Evolutionary conservation across 805 yeast species (phyloP), one percentile per base, ranked within the genome.

Genomic region (Sugiyamaella qingdaonensis): DNA sequence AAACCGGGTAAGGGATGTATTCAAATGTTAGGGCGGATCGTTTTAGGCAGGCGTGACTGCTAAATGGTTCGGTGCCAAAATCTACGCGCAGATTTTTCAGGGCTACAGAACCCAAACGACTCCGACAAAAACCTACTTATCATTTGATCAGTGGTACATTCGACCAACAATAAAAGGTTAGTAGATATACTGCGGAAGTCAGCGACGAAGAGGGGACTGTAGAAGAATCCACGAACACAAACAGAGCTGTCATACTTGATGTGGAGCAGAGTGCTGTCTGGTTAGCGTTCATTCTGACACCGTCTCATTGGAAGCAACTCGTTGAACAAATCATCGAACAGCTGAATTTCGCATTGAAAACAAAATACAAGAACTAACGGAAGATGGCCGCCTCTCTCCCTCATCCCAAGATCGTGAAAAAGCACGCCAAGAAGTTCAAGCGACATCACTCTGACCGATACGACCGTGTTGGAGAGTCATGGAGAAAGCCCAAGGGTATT

Each of bases 401-500:
- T 73, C 96, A 89, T 85, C 97, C 98, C 81, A 91, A 89, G 92
- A 94, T 94, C 80, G 97, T 92, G 78, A 95, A 94, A 92, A 94
- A 94, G 90, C 94, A 91, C 89, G 55, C 57, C 46, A 89, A 89
- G 85, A 87, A 86, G 85, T 94, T 94, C 88, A 95, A 91, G 92
- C 90, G 99, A 84, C 98, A 92, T 79, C 99, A 94, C 85, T 90
- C 97, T 78, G 99, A 94, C 86, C 89, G 97, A 81, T 92, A 90
- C 81, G 85, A 84, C 85, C 91, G 99, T 81, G 97, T 94, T 69
- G 80, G 88, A 73, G 97, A 89, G 81, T 86, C 85, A 85, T 95
- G 99, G 99, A 94, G 99, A 89, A 92, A 94, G 83, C 99, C 95
- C 82, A 94, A 94, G 88, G 99, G 99, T 94, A 94, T 94, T 76